Base-by-base conservation (phyloP, 1,284 basidiomycete genomes). In the Microbotryum scabiosae region DNA sequence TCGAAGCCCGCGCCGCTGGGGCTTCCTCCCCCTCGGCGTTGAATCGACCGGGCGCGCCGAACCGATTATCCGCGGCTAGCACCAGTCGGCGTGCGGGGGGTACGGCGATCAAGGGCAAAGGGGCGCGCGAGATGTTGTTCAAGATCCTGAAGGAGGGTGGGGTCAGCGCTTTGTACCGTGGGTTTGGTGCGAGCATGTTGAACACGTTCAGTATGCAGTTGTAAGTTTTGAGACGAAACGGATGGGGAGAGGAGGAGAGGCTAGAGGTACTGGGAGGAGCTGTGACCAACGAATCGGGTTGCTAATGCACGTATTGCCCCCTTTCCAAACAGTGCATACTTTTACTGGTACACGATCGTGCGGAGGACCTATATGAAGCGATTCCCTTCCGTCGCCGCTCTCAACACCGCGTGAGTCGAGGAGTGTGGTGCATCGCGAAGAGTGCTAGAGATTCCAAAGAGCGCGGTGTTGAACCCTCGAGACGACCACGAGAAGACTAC, bases 261-360 rank as follows among this genome's bases (percentile, higher is more conserved):
- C 25, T n/a, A 21, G 48, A 45, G n/a, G 4, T 0, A 6, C 8
- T 10, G 23, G 26, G 20, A 23, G 45, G 28, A 60, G 30, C 18
- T 64, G 6, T 26, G 5, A 53, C 46, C 45, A 57, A 65, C 53
- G 20, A 54, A 57, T 56, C 58, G 51, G 52, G 51, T 21, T 41
- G 9, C 18, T 53, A 12, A 49, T 43, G 14, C 43, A 54, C 16
- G 36, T 41, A 2, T 41, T 49, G 9, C 16, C 5, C 21, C 47
- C 7, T 28, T 51, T 59, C n/a, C 30, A 5, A 41, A 41, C 74
- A 96, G 94, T 73, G 93, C 96, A 23, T 99, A 98, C 79, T 99
- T 98, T 80, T 97, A 97, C 82, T 97, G 96, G 81, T 97, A 97
- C 77, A 88, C 91, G 28, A 81, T 90, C 74, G 88, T 97, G 30